Base-by-base conservation (phyloP, 139 green algal species). In the Microglena sp. region DNA sequence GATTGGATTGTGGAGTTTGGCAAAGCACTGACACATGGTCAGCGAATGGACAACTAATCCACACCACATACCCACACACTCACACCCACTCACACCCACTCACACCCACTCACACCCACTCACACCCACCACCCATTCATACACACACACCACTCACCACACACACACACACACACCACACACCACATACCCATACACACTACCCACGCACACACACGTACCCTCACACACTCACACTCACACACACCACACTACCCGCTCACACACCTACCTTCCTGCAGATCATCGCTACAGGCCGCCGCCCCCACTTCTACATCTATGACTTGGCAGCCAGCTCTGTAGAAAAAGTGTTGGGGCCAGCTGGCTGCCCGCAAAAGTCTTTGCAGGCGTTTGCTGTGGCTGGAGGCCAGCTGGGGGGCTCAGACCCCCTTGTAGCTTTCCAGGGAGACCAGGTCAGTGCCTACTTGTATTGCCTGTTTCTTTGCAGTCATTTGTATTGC, bases 241-340 rank as follows among this genome's bases (percentile, higher is more conserved):
- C 40, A 18, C 40, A 11, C 11, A 50, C 18, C 11, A n/a, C 40
- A 50, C 40, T 11, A 11, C 40, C 40, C 11, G 11, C 40, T 15
- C 40, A 11, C 11, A 11, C 40, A 11, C 40, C 40, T 50, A 11
- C 18, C 40, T 50, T 15, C 36, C 3, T 28, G 27, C 66, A 73
- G 46, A 73, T 93, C 5, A 66, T 95, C 1, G 81, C 72, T 7
- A 57, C 81, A 1, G 91, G 89, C 3, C 75, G 91, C 1, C 79
- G 92, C 7, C 78, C 79, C 5, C 86, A 83, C 70, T 96, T 93
- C 70, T 96, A 97, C 74, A 44, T 93, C 2, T 87, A 82, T 7
- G 90, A 98, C 76, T 55, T 98, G 31, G 75, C 62, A 7, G 64
- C 71, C 0, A 76, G 67, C 0, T 33, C 21, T 0, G 70, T 92